Base-by-base conservation (phyloP, 140 eudicot genomes). In the Senecio squalidus region DNA sequence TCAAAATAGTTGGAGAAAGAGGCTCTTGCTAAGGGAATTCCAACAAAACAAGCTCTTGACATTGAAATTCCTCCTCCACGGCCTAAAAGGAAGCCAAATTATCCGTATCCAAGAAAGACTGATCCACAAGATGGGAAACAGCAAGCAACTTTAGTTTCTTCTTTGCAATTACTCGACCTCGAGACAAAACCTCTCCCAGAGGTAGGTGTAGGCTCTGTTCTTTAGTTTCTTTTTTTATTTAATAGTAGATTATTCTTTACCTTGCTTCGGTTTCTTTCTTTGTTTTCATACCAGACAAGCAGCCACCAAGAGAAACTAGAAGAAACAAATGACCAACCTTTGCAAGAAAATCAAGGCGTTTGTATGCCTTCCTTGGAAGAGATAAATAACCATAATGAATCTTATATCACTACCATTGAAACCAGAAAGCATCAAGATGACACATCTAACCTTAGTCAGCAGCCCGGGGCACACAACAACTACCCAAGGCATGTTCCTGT, bases 21-120 rank as follows among this genome's bases (percentile, higher is more conserved):
- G 77, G 95, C 98, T 53, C 70, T 68, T 67, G 74, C 69, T 22
- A 92, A 78, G 80, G 96, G 98, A 73, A 77, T 82, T 71, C 80
- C 95, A 24, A 18, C 74, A 55, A 78, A 81, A 36, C 95, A 87
- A 65, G 79, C 95, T 69, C 79, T 84, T 61, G 95, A 87, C 80
- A 84, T 92, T 48, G 96, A 87, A 61, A 92, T 92, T 63, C 98
- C 98, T 55, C 98, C 98, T 29, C 98, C 98, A 58, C 86, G 98
- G 31, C 98, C 98, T 49, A 92, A 92, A 84, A 77, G 98, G 79
- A 92, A 92, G 70, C 98, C 98, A 16, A 77, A 77, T 63, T 81
- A 79, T 84, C 98, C 96, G 13, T 92, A 92, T 78, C 98, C 98
- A 68, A 80, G 96, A 39, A 92, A 92, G 78, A 69, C 51, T 40